A percentile compares a stretch with the other conserved stretches of the same genome.
These are phyloP conservation scores for Lablab purpureus DNA, from an alignment of 306 rosid genomes.

Conservation along the genomic window DNA sequence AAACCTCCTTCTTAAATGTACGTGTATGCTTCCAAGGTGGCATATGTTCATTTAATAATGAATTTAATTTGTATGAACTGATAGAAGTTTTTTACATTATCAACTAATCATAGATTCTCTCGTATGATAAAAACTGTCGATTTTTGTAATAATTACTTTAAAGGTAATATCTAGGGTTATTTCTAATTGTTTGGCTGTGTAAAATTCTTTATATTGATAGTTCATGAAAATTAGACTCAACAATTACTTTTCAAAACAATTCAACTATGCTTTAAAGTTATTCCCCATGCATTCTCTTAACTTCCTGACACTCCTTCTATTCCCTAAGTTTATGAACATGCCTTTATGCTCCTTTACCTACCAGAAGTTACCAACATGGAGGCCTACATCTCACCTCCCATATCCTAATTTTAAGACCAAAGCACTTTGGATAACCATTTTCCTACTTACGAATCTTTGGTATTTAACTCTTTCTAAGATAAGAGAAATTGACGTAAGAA, in stretches of 20 bases:
- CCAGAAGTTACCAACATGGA: neutral
- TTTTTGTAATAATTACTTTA: neutral
- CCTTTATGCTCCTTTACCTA: constrained; percentile 19
- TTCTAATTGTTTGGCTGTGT: neutral
- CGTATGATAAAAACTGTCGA: neutral
- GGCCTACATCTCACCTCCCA: neutral
- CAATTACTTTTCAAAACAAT: constrained; percentile 14
- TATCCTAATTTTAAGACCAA: constrained; percentile 15
- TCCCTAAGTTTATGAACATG: neutral
- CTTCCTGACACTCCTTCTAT: constrained; percentile 5
- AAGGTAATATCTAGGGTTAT: neutral
- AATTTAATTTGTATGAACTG: neutral
- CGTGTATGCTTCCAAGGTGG: constrained; percentile 17
- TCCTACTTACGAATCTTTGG: constrained; percentile 13
- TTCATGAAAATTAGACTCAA: neutral
- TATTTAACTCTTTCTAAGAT: neutral
- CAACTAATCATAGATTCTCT: neutral
- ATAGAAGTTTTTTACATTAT: neutral
- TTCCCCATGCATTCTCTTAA: neutral
- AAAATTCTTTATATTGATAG: neutral
- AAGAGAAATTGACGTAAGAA: constrained; percentile 12
- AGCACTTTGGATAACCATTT: constrained; percentile 12
- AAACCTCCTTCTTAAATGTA: constrained; percentile 11
- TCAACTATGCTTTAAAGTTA: constrained; percentile 13
- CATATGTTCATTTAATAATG: neutral